Evolutionary conservation across 2,329 filamentous ascomycete species (phyloP), one percentile per base, ranked within the genome.

Genomic region (Calonectria hongkongensis): DNA sequence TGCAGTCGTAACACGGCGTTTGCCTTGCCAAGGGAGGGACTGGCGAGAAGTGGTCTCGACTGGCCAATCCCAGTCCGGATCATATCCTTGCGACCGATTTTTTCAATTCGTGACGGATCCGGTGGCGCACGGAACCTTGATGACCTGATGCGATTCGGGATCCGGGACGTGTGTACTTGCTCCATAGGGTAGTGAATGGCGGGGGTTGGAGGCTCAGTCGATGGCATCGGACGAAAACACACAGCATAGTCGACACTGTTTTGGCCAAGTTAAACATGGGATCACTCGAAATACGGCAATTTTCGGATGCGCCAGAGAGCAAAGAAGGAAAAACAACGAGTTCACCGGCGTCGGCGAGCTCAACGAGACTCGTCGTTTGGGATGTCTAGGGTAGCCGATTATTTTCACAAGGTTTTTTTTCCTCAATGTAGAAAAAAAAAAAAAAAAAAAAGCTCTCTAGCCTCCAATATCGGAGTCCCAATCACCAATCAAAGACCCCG

Each of bases 181-280:
- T 54, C 16, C 15, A 16, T 84, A 96, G 95, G 91, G 95, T 98
- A 74, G 91, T 94, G 71, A 88, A 89, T 78, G 96, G 95, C 76
- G 91, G 93, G 82, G 82, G 89, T 98, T 62, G 86, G 91, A 28
- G 58, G 16, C 41, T 25, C 13, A 16, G 12, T 41, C 5, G 54
- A 9, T 21, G 8, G 18, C 58, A 47, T 47, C 41, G 39, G 39
- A 45, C 58, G 16, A 33, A 47, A 43, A 47, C 39, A 30, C 10
- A 10, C 18, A 5, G n/a, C 18, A n/a, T 21, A 25, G n/a, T 21
- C 13, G 45, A 27, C 21, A 27, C 58, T 15, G 15, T 60, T 60
- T 21, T 8, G n/a, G 58, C 7, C 27, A 63, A 33, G 1, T 33
- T 47, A 28, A 10, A 41, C 39, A 33, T 33, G 9, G 1, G 18